Base-by-base conservation (phyloP, 805 yeast genomes). In the Kodamaea jinghongensis region DNA sequence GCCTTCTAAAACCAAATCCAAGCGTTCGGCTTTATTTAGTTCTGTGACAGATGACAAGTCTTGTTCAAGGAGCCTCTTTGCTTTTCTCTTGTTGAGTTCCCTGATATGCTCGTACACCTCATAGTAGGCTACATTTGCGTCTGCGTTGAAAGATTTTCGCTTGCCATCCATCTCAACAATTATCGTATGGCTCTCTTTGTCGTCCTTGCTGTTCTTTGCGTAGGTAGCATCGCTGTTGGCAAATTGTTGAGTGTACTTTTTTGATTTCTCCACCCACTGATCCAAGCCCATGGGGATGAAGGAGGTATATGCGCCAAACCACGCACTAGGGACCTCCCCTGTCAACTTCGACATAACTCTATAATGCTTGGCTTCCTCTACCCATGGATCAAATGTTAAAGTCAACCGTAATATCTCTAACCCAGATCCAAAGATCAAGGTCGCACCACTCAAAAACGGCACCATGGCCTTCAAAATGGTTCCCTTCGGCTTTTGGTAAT, bases 251-350 rank as follows among this genome's bases (percentile, higher is more conserved):
- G 28, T 38, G 29, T 27, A 32, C 28, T 25, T 17, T 17, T 30
- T 39, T 11, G 42, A 34, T 17, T 69, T 47, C 33, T 48, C 42
- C 13, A 55, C 51, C 65, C 72, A 70, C 4, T 63, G 57, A 34
- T 60, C 49, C 45, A 64, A 48, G 39, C 53, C 47, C 78, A 81
- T 75, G 3, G 88, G 84, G 31, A 60, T 65, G 41, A 63, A 70
- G 55, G 71, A 74, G 28, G 73, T 71, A 45, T 67, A 58, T 4
- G 87, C 86, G 0, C 90, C 90, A 55, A 75, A 79, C 89, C 89
- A 83, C 59, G 70, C 65, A 32, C 73, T 71, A 2, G 76, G 73
- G 25, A 61, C 62, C 40, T 67, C 65, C 4, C 84, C 80, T 33
- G 65, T 66, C 33, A 66, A 61, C 20, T 61, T 62, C 1, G 82